Evolutionary conservation across 139 green algal genomes (phyloP), one percentile per base, ranked within the genome.

Genomic region (Coelastrella sp.): DNA sequence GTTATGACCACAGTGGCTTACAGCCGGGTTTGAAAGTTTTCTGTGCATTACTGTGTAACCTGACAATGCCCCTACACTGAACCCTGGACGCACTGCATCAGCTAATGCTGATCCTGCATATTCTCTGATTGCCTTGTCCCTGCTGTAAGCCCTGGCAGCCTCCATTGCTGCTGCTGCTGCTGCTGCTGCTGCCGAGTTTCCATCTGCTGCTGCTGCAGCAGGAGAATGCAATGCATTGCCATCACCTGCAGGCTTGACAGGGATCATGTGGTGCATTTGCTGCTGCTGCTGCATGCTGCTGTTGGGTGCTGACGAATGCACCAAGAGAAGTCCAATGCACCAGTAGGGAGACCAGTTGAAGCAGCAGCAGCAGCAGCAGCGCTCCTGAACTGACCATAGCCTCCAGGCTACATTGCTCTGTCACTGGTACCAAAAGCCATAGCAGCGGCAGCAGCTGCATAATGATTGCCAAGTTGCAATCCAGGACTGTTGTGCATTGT

Each of bases 161-260:
- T 75, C 25, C 37, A 53, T 43, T 53, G 66, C 66, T 75, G 35
- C 66, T 77, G 68, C 68, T 38, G 68, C 68, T 76, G 40, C 68
- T 76, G 68, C 67, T 53, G 35, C 64, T 73, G 17, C 13, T 35
- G 30, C 38, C n/a, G n/a, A n/a, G n/a, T n/a, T n/a, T n/a, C n/a
- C n/a, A n/a, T n/a, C n/a, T 40, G 13, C 38, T 73, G 2, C 5
- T 4, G 8, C 27, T 15, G n/a, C 37, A 37, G 35, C 32, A 32
- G 8, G n/a, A n/a, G n/a, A n/a, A n/a, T n/a, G n/a, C n/a, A n/a
- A n/a, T n/a, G n/a, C n/a, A n/a, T n/a, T n/a, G n/a, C n/a, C 30
- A 34, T 4, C n/a, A 8, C 9, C 35, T 34, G 64, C 32, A 74
- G 35, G 9, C 34, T n/a, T 74, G 30, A 2, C 2, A 2, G 27